Conservation (phyloP, 331 rosid genomes). For the Spiraea crenata region DNA sequence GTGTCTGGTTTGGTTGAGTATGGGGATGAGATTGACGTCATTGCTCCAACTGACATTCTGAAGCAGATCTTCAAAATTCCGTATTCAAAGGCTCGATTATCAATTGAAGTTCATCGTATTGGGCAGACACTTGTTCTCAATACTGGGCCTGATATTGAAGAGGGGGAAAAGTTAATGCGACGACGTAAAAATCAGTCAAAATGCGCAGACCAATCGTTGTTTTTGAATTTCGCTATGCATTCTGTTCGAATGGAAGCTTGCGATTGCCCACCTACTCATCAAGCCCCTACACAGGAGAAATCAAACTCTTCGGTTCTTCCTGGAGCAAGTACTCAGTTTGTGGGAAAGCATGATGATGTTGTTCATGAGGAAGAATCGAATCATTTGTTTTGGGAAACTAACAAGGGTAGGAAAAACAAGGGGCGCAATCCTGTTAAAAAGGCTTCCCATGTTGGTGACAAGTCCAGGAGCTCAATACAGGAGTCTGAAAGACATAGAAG, state of each 20-base stretch:
- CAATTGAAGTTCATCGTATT: conserved; percentile 84
- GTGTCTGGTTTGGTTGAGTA: conserved; percentile 87
- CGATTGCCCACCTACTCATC: conserved; percentile 90
- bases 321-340: conserved; percentile 56
- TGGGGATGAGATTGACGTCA: conserved; percentile 94
- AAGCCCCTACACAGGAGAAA: conserved; percentile 51
- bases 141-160: conserved; percentile 90
- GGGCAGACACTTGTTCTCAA: conserved; percentile 88
- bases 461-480: conserved; percentile 57
- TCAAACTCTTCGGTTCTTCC: conserved; percentile 71
- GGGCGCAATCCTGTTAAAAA: conserved; percentile 54
- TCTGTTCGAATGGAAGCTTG: conserved; percentile 98
- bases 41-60: conserved; percentile 89
- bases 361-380: conserved; percentile 51
- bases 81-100: conserved; percentile 87
- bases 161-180: conserved; percentile 89
- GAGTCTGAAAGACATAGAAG: conserved; percentile 87
- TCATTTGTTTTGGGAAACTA: conserved; percentile 54
- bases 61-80: conserved; percentile 98
- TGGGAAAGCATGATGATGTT: conserved; percentile 47
- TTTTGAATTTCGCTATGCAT: conserved; percentile 94
- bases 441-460: conserved; percentile 82
- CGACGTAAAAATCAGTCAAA: conserved; percentile 77
- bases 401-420: conserved; percentile 60
- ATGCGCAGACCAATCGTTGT: conserved; percentile 83